Percentiles rank a stretch among this genome's conserved stretches.
These are phyloP conservation scores for Podaxis sp. DNA, from an alignment of 768 basidiomycete genomes.

Conservation along the genomic window DNA sequence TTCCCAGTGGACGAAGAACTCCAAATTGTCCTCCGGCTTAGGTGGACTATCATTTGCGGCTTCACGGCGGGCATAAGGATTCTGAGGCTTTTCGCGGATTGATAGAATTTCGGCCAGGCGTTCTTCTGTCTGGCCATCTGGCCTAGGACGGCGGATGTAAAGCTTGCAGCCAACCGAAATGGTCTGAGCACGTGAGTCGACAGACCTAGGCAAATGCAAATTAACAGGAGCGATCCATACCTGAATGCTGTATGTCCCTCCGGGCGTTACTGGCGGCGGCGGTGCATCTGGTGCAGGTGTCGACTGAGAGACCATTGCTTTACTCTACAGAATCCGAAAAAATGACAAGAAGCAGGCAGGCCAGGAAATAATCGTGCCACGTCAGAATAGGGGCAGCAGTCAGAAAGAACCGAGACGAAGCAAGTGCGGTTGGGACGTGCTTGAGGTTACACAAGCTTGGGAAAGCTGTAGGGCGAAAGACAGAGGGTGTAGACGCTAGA, in stretches of 20 bases:
- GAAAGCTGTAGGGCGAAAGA: background rate
- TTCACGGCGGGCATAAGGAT: slow-evolving; percentile 49
- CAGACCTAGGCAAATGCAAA: slow-evolving; percentile 16
- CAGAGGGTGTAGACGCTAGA: background rate
- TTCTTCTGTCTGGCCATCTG: slow-evolving; percentile 77
- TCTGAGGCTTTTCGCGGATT: slow-evolving; percentile 81
- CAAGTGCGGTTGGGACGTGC: no score
- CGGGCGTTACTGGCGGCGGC: slow-evolving; percentile 66
- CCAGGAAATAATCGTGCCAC: background rate
- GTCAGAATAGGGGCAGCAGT: slow-evolving; percentile 4
- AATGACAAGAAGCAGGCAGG: slow-evolving; percentile 10
- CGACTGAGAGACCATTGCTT: slow-evolving; percentile 34
- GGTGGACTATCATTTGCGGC: slow-evolving; percentile 38
- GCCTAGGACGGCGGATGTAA: slow-evolving; percentile 77
- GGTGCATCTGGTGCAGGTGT: slow-evolving; percentile 36
- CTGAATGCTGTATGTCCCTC: slow-evolving; percentile 74
- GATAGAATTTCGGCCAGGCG: slow-evolving; percentile 95
- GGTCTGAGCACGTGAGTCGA: slow-evolving; percentile 42
- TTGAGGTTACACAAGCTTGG: background rate
- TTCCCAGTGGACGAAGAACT: slow-evolving; percentile 99
- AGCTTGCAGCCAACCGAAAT: slow-evolving; percentile 95
- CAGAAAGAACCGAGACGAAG: background rate
- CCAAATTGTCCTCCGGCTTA: slow-evolving; percentile 73
- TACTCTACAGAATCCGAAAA: slow-evolving; percentile 8
- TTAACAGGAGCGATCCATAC: slow-evolving; percentile 35